Evolutionary conservation across 2,329 filamentous ascomycete genomes (phyloP), one percentile per base, ranked within the genome.

Genomic region (Colletotrichum eremochloae): DNA sequence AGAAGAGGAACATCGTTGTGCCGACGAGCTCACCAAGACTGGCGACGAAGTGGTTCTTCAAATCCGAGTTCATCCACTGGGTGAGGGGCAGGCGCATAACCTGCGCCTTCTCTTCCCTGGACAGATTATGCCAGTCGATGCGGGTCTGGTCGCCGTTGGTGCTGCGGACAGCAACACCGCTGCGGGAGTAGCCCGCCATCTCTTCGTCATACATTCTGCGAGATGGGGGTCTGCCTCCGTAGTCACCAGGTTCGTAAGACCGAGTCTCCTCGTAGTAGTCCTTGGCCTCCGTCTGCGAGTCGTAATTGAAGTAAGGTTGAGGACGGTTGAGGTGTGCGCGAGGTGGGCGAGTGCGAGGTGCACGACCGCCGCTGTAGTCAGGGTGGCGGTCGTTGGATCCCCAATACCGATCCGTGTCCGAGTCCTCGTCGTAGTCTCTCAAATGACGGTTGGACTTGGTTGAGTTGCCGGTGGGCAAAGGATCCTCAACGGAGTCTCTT

Each of bases 51-150:
- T 83, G 80, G 76, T 86, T 84, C 79, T 86, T 86, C 71, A 85
- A 74, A 61, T 81, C 75, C 9, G 82, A 84, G 76, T 85, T 82
- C 84, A 86, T 86, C 84, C 84, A 86, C 42, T 83, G 79, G 3
- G 81, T 83, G 78, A 82, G 80, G 2, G 84, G 84, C 31, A 86
- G 77, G 46, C 84, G 81, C 78, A 86, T 79, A 12, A 85, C 83
- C 68, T 85, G 78, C 5, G 78, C 80, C 76, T 82, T 83, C 75
- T 86, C 82, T 65, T 83, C 77, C 1, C 78, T 75, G 7, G 78
- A 82, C 53, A 86, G 74, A 46, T 79, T 77, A 36, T 81, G 80
- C 80, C 84, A 84, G 66, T 84, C 79, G 24, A 84, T 75, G 24
- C 77, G 75, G 36, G 75, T 70, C 2, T 76, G 74, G 33, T 72